These are phyloP conservation scores for Xylariaceae sp. DNA, from an alignment of 2,329 filamentous ascomycete species.

Conservation along the genomic window DNA sequence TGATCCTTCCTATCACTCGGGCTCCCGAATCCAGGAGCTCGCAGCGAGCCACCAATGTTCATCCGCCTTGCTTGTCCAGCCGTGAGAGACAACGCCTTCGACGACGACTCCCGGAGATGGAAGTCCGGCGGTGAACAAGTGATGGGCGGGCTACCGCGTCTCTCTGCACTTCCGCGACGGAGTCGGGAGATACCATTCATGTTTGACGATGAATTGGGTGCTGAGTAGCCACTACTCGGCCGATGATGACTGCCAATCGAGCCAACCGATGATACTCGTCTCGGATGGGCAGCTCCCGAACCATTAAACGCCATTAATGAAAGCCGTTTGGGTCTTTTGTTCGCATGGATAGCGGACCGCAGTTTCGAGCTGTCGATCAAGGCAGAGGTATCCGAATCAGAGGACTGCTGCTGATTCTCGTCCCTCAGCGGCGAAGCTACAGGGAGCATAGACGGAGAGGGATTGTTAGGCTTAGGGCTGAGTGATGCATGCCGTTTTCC, in stretches of 20 bases:
- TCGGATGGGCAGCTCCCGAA: slow-evolving; percentile 28
- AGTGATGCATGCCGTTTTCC: slow-evolving; percentile 33
- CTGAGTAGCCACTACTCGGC: slow-evolving; percentile 32
- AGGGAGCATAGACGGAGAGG: slow-evolving; percentile 24
- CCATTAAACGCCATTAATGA: slow-evolving; percentile 33
- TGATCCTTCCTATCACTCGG: slow-evolving; percentile 21
- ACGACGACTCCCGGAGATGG: slow-evolving; percentile 31
- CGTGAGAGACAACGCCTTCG: slow-evolving; percentile 36
- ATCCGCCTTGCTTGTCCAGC: slow-evolving; percentile 53
- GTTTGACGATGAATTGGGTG: slow-evolving; percentile 37
- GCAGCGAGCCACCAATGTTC: slow-evolving; percentile 40
- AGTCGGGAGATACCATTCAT: slow-evolving; percentile 53
- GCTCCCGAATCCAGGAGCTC: slow-evolving; percentile 18
- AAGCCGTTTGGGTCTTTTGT: slow-evolving; percentile 41
- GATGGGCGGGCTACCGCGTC: slow-evolving; percentile 49
- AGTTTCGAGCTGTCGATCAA: slow-evolving; percentile 50
- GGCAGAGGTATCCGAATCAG: slow-evolving; percentile 45
- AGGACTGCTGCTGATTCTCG: slow-evolving; percentile 48
- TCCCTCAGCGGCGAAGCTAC: slow-evolving; percentile 35
- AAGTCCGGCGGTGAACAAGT: slow-evolving; percentile 45
- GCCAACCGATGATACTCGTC: slow-evolving; percentile 43
- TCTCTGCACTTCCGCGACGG: slow-evolving; percentile 45
- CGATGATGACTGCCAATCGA: slow-evolving; percentile 34
- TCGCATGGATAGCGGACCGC: slow-evolving; percentile 48
- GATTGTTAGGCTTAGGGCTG: slow-evolving; percentile 24